Evolutionary conservation across 2,329 filamentous ascomycete genomes (phyloP), one percentile per base, ranked within the genome.

Genomic region (Pyrenophora seminiperda): DNA sequence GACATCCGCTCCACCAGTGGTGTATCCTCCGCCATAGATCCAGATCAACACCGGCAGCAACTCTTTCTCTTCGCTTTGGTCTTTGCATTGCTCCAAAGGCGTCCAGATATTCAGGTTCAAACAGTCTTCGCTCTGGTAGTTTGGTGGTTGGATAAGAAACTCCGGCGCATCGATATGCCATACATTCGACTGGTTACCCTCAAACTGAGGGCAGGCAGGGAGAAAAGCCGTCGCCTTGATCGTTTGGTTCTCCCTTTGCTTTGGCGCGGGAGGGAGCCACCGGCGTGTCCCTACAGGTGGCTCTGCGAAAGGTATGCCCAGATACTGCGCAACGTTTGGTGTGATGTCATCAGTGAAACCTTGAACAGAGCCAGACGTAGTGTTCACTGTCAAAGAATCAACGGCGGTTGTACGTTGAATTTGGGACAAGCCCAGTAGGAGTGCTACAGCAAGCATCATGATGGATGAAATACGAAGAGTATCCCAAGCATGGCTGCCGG

Each of bases 1-100:
- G 0, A 79, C 72, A 22, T 76, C 68, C 11, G 75, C 62, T 18
- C 77, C 77, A 22, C 78, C 78, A 5, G 67, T 74, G 7, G 66
- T 52, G 51, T 78, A 79, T 2, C 75, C 74, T 13, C 79, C 79
- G 4, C 79, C 79, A 31, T 78, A 76, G 29, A 81, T 70, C 68
- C 76, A 81, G 15, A 52, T 71, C 4, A 77, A 64, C 0, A 81
- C 79, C 0, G 78, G 78, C 3, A 78, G 60, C 0, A 61, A 11
- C 48, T 63, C 22, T 53, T 61, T 24, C 13, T 53, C 38, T 1
- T 54, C 17, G 39, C 34, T n/a, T 33, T 45, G 7, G n/a, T n/a
- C 10, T 7, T 44, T 11, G 9, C 34, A 41, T 13, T 46, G 33
- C 1, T 54, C 41, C 48, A 53, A 58, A 6, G 76, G 76, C 3